phyloP scores from a whole-genome alignment of 495 filamentous ascomycete genomes.

The Trichoderma asperelloides region DNA sequence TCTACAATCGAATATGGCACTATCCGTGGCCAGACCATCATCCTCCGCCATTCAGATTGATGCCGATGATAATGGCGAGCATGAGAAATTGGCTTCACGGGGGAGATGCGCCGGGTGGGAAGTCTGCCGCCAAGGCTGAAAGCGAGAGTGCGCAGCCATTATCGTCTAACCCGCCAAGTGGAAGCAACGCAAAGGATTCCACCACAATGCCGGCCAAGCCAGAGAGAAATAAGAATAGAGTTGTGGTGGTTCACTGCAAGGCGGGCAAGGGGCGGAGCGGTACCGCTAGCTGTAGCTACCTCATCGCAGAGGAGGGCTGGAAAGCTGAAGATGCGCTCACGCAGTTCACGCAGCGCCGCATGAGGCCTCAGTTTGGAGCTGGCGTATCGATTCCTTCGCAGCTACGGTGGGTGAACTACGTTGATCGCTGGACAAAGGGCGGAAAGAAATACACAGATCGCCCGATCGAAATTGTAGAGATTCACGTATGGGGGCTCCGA shows the following conservation, averaged over 20 bases:
- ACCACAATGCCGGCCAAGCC: conserved; percentile 15
- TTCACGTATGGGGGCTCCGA: conserved; percentile 83
- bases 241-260: conserved; percentile 93
- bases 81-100: conserved; percentile 80
- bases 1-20: conserved; percentile 74
- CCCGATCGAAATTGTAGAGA: conserved; percentile 72
- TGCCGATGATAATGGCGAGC: conserved; percentile 78
- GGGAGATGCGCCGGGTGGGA: conserved; percentile 30
- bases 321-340: conserved; percentile 65
- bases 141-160: neutral
- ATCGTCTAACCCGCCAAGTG: conserved; percentile 2
- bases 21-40: conserved; percentile 97
- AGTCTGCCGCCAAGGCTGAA: conserved; percentile 1
- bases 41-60: conserved; percentile 82
- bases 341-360: conserved; percentile 77
- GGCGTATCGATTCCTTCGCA: conserved; percentile 94
- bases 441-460: conserved; percentile 77
- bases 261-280: conserved; percentile 92
- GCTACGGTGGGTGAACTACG: conserved; percentile 79
- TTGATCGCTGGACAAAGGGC: conserved; percentile 68
- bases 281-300: conserved; percentile 76
- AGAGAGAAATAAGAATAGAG: conserved; percentile 37
- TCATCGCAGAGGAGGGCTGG: conserved; percentile 89
- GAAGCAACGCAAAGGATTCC: conserved; percentile 1
- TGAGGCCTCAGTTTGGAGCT: conserved; percentile 78